Percentiles rank a stretch among this genome's conserved stretches.
These are phyloP conservation scores for Pisolithus orientalis DNA, from an alignment of 768 basidiomycete species.

Conservation along the genomic window DNA sequence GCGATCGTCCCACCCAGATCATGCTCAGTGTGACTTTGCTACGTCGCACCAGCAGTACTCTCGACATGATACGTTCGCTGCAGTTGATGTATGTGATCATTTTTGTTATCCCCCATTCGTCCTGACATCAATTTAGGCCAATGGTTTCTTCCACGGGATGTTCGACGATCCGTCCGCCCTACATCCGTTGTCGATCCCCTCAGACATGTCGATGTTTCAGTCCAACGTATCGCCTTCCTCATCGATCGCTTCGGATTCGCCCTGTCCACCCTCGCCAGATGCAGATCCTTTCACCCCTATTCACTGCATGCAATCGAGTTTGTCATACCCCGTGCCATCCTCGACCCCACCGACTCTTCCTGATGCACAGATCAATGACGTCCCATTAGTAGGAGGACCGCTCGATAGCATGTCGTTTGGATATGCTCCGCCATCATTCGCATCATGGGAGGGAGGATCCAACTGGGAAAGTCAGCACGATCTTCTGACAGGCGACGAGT, in stretches of 20 bases:
- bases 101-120: neutral
- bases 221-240: conserved; percentile 44
- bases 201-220: conserved; percentile 33
- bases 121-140: conserved; percentile 29
- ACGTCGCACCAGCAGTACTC: conserved; percentile 36
- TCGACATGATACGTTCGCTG: conserved; percentile 21
- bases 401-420: conserved; percentile 20
- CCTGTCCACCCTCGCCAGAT: conserved; percentile 47
- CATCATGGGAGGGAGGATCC: conserved; percentile 25
- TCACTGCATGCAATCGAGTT: conserved; percentile 11
- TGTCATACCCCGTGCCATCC: conserved; percentile 16
- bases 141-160: conserved; percentile 47
- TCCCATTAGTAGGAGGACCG: too few relatives aligned
- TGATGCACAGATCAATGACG: too few relatives aligned
- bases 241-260: conserved; percentile 39
- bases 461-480: conserved; percentile 31
- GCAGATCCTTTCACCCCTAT: conserved; percentile 45
- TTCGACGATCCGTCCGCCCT: conserved; percentile 28
- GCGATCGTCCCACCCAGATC: conserved; percentile 47
- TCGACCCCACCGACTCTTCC: conserved; percentile 1
- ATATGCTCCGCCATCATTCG: conserved; percentile 19
- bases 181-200: conserved; percentile 41
- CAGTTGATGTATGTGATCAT: conserved; percentile 35
- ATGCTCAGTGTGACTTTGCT: conserved; percentile 52
- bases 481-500: conserved; percentile 53